Base-by-base conservation (phyloP, 2,329 filamentous ascomycete species). In the Fusarium bulbicola region DNA sequence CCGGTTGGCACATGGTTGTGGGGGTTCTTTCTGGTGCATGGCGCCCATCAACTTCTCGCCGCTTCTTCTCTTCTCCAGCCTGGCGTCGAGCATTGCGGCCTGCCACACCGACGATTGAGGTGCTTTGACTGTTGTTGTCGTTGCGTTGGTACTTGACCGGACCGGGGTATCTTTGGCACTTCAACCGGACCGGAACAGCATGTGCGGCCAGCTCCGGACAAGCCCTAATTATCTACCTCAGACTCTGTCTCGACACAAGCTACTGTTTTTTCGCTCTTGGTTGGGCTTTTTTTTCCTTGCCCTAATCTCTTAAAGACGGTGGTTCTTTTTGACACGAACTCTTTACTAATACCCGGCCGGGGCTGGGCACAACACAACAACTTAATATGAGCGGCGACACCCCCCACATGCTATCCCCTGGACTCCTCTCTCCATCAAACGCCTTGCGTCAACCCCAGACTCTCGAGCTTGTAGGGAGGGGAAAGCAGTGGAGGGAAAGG, bases 301-400 rank as follows among this genome's bases (percentile, higher is more conserved):
- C 34, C 52, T 63, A 43, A 64, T 69, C 28, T 64, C 28, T 59
- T 49, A 20, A 72, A 60, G 50, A 73, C 59, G 58, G 32, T 24
- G 28, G 49, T 69, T 65, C 52, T 77, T 59, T 62, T 66, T 72
- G 62, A 59, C 57, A 69, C 36, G 49, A 24, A 59, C 43, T 66
- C 65, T 59, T 76, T 68, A 74, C 75, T 77, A 77, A 72, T 72
- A 60, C 63, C 61, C 66, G 69, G 56, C 60, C 64, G 59, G 68
- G 65, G 45, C 66, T 64, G 58, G 59, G 40, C 63, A 53, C 30
- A 73, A 52, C 45, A 43, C 59, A 56, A 66, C 56, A 72, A 49
- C 45, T 52, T 42, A 71, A 59, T 46, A 32, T 54, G 65, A 71
- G 67, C 32, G 63, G 56, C 52, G 61, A 64, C 50, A 60, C 47